These are phyloP conservation scores for Jamesozyma lodderae DNA, from an alignment of 805 yeast species.

Conservation along the genomic window DNA sequence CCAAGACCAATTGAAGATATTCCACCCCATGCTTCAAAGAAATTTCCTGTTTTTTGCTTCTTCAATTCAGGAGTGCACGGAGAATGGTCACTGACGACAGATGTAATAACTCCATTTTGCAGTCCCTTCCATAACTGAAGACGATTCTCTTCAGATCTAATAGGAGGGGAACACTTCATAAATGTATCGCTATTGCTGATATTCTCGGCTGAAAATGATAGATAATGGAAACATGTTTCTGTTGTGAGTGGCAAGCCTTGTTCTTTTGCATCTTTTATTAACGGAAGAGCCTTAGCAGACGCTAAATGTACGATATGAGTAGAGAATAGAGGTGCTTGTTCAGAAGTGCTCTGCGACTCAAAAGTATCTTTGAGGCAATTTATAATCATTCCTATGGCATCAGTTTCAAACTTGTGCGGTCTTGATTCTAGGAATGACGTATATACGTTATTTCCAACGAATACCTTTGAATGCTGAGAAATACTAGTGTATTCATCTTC, in stretches of 20 bases:
- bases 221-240: constrained; percentile 91
- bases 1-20: constrained; percentile 90
- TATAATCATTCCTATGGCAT: constrained; percentile 70
- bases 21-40: constrained; percentile 94
- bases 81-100: constrained; percentile 92
- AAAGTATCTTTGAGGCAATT: no score
- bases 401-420: constrained; percentile 81
- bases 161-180: constrained; percentile 94
- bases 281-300: constrained; percentile 72
- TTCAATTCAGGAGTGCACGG: constrained; percentile 92
- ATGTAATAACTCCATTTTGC: constrained; percentile 51
- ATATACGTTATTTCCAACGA: constrained; percentile 39
- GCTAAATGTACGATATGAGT: constrained; percentile 89
- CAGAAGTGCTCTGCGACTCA: constrained; percentile 25
- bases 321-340: constrained; percentile 43
- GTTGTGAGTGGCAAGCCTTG: constrained; percentile 59
- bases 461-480: constrained; percentile 8
- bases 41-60: constrained; percentile 74
- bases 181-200: constrained; percentile 73
- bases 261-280: constrained; percentile 55
- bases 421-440: constrained; percentile 71
- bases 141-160: constrained; percentile 66
- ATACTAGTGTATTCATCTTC: constrained; percentile 35
- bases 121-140: constrained; percentile 72
- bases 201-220: constrained; percentile 66